phyloP scores from a whole-genome alignment of 1,284 basidiomycete genomes.

The Pseudozyma thailandica region DNA sequence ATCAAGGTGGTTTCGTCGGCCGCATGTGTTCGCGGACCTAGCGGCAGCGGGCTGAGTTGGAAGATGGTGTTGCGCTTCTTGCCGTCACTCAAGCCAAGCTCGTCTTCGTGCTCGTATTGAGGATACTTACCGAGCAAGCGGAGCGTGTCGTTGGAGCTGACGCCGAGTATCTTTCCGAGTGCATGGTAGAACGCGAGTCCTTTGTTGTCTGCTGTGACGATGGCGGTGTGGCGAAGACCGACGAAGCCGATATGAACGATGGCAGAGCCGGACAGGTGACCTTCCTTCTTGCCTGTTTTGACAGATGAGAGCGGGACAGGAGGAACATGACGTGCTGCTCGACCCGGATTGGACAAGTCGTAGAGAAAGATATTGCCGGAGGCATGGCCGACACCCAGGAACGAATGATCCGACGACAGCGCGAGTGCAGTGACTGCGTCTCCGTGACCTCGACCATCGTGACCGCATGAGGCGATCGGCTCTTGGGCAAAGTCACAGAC shows the following conservation, averaged over 20 bases:
- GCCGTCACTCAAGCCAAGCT: conserved; percentile 26
- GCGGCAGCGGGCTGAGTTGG: conserved; percentile 82
- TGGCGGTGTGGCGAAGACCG: conserved; percentile 90
- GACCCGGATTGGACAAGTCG: conserved; percentile 77
- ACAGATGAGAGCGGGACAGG: conserved; percentile 78
- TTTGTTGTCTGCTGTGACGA: conserved; percentile 88
- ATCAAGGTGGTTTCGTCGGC: conserved; percentile 86
- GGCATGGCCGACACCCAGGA: conserved; percentile 86
- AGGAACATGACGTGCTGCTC: conserved; percentile 75
- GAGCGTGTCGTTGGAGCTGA: conserved; percentile 93
- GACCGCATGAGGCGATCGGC: conserved; percentile 44
- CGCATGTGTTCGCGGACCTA: conserved; percentile 79
- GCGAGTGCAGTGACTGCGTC: conserved; percentile 88
- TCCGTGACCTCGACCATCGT: conserved; percentile 32
- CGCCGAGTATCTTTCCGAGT: conserved; percentile 91
- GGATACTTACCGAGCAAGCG: conserved; percentile 89
- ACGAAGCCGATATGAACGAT: conserved; percentile 90
- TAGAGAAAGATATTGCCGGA: conserved; percentile 88
- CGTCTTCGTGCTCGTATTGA: conserved; percentile 41
- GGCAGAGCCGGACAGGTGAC: conserved; percentile 85
- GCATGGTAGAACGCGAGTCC: conserved; percentile 96
- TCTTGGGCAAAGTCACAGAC: conserved; percentile 90
- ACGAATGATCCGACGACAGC: conserved; percentile 92
- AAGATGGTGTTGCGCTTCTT: conserved; percentile 73
- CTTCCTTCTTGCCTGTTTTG: conserved; percentile 86